Evolutionary conservation across 495 filamentous ascomycete genomes (phyloP).

Genomic region (Podospora pseudoanserina): DNA sequence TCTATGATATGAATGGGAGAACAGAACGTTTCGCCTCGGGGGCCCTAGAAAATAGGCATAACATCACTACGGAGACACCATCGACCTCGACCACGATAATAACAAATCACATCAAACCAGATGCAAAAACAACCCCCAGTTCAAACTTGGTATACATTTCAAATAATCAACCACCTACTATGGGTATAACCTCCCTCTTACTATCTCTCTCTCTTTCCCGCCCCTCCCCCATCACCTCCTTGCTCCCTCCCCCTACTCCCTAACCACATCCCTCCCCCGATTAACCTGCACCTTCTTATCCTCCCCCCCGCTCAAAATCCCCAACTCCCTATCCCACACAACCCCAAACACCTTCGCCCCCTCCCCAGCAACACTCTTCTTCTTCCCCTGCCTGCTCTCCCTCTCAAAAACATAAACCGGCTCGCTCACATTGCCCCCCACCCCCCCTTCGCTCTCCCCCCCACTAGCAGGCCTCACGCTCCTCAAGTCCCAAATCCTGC

Average conservation of each 20-base stretch:
- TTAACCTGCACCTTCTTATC: conserved; percentile 93
- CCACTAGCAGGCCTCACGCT: conserved; percentile 63
- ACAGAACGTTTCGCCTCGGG: too few relatives aligned
- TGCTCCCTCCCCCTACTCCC: conserved; percentile 1
- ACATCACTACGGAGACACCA: too few relatives aligned
- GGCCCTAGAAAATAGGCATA: too few relatives aligned
- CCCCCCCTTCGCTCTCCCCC: conserved; percentile 50
- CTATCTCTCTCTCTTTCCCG: neutral
- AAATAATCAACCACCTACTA: neutral
- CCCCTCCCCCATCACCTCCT: neutral
- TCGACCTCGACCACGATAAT: too few relatives aligned
- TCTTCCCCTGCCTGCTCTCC: conserved; percentile 64
- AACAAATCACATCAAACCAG: neutral
- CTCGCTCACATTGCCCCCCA: conserved; percentile 62
- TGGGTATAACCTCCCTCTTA: conserved; percentile 15
- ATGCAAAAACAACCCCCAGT: conserved; percentile 1
- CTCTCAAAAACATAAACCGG: conserved; percentile 77
- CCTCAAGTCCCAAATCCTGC: conserved; percentile 87
- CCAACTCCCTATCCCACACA: conserved; percentile 75
- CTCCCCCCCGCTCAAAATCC: conserved; percentile 89
- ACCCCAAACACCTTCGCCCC: conserved; percentile 89
- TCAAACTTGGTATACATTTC: conserved; percentile 11
- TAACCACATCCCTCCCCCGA: conserved; percentile 48
- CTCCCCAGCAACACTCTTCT: conserved; percentile 60
- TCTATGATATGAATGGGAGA: too few relatives aligned